Evolutionary conservation across 2,329 filamentous ascomycete species (phyloP), one percentile per base, ranked within the genome.

Genomic region (Rosellinia necatrix): DNA sequence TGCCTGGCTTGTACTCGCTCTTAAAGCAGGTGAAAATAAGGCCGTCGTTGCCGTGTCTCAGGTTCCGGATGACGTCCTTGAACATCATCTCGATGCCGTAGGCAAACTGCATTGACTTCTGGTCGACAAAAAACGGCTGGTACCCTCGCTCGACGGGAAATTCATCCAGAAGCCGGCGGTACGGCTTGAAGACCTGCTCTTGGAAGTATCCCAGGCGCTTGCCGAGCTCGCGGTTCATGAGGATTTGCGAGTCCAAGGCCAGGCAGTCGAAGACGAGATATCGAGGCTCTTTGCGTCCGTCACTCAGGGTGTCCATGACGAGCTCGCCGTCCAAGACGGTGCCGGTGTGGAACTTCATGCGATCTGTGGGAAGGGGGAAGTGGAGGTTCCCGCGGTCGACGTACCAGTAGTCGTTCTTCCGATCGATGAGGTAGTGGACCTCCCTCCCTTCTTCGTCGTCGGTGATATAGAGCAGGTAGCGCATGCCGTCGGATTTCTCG

Each of bases 401-500:
- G 69, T 83, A 91, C 83, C 93, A 96, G 78, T 94, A 99, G 72
- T 97, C 92, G 76, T 99, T 97, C 76, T 92, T 96, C 70, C 94
- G 91, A 76, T 99, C 93, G 75, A 99, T 96, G 53, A 99, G 81
- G 76, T 96, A 97, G 70, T 94, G 90, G 21, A 87, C 82, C 71
- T 96, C 91, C 44, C 70, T 64, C 50, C 77, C 78, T 5, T 77
- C 71, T 37, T 86, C 81, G 69, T 88, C 87, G 6, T 78, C 73
- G 47, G 90, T 91, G 63, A 94, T 86, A 78, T 96, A 97, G 62
- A 99, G 84, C n/a, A 99, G 83, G 72, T 96, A 97, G 61, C 94
- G 87, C 61, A 97, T 91, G 51, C 94, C 94, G 71, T 99, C 94
- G 1, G 93, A 96, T 78, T 99, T 99, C 75, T 99, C 94, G 79